Evolutionary conservation across 495 filamentous ascomycete species (phyloP), one percentile per base, ranked within the genome.

Genomic region (Glutinoglossum americanum): DNA sequence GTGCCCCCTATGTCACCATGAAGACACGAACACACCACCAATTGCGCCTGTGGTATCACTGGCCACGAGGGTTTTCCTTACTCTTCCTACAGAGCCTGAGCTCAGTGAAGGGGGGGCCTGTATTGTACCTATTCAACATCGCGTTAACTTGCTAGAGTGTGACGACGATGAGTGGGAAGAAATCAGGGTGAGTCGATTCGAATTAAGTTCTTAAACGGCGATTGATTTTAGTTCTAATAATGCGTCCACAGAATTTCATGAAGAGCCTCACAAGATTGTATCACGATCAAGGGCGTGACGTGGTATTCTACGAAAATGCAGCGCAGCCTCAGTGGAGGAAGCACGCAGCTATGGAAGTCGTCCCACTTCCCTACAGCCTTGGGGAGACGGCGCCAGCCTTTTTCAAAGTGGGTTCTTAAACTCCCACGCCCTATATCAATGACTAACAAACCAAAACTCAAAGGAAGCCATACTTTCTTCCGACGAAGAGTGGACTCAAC

Each of bases 131-230:
- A 84, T 93, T 53, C 82, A 85, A 66, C 92, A 98, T 67, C 82
- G 82, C 47, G 79, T 76, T 32, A 98, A 97, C 66, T 79, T 97
- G 13, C 74, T 98, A 25, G 92, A 96, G 69, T 97, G 93, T 65
- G 93, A 97, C 65, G 93, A 97, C 65, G 93, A 97, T 64, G 92
- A 98, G 67, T 98, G 93, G 92, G 92, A 98, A 63, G 92, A 98
- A 66, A 86, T 98, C 41, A 83, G 89, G 48, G 69, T 71, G 61
- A 51, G 57, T 59, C 37, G 2, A 33, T 9, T n/a, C 9, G 26
- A 25, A 21, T 8, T 8, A 48, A 58, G 8, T 7, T 39, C 33
- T 45, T 27, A 17, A 55, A 44, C 21, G 49, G 49, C 15, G 8
- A 5, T 51, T 1, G 9, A 21, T 21, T 21, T 10, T 10, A 10